Percentiles rank a stretch among this genome's conserved stretches.
Evolutionary conservation across 352 stramenopile genomes (phyloP).

Genomic region (Pythium folliculosum): DNA sequence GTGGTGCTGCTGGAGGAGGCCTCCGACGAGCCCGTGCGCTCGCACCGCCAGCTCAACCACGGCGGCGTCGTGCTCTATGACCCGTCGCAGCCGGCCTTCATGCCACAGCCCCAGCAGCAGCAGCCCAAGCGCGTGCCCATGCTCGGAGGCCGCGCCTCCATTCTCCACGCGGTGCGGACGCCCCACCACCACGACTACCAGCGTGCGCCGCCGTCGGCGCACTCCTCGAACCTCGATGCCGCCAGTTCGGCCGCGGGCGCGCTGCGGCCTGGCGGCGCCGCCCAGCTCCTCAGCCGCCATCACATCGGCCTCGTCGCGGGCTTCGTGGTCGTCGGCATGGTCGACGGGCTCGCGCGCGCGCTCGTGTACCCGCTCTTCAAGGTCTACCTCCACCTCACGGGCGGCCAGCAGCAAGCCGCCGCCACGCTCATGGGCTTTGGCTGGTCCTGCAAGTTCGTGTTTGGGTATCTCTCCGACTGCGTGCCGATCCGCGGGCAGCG

Average conservation of each 20-base stretch:
- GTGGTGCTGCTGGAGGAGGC: not conserved
- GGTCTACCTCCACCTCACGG: conserved; percentile 24
- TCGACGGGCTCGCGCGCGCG: conserved; percentile 4
- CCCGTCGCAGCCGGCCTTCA: not conserved
- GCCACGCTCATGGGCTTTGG: conserved; percentile 4
- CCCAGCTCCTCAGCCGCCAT: not conserved
- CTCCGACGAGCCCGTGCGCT: not conserved
- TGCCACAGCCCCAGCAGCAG: not conserved
- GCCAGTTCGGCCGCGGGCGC: not conserved
- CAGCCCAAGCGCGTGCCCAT: not conserved
- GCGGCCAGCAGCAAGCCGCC: conserved; percentile 3
- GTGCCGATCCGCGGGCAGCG: conserved; percentile 27
- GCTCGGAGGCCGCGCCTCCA: not conserved
- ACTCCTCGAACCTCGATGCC: not conserved
- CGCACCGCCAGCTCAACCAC: not conserved
- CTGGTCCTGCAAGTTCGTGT: conserved; percentile 23
- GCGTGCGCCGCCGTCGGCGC: not conserved
- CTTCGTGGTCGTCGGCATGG: conserved; percentile 23
- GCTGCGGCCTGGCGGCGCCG: not conserved
- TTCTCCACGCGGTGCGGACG: not conserved
- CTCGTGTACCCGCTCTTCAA: conserved; percentile 30
- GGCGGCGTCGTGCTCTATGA: not conserved
- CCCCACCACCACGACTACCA: not conserved
- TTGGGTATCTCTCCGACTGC: conserved; percentile 28
- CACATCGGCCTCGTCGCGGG: not conserved